Evolutionary conservation across 2,329 filamentous ascomycete species (phyloP), one percentile per base, ranked within the genome.

Genomic region (Aspergillus neoniger): DNA sequence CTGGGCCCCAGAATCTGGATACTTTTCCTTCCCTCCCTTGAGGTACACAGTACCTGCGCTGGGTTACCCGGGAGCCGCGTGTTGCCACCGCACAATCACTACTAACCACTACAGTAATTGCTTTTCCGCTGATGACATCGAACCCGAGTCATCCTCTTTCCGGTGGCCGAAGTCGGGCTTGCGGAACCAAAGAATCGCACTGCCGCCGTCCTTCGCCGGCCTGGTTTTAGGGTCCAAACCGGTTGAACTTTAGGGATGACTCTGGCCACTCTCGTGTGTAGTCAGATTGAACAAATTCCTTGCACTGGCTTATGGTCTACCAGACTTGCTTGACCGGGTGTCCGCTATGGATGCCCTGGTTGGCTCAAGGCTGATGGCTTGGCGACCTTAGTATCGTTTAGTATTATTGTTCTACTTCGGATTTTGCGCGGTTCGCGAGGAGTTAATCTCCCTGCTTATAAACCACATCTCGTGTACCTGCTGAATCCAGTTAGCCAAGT

Each of bases 361-460:
- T 56, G 59, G 59, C 41, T 55, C 51, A n/a, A 25, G 47, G 44
- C 3, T 2, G 7, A 30, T 15, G 25, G 9, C 47, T 50, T 30
- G 47, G 47, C 47, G 25, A 50, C 41, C 32, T 36, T 38, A 19
- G 19, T 36, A 23, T 23, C 25, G 36, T 25, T 28, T 30, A n/a
- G 43, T 30, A 17, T 25, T 8, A 30, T 28, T 25, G 47, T 50
- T 56, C 36, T 17, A 43, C 54, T 17, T 53, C 38, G 17, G 48
- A 14, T 55, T 62, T 65, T 51, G 49, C 64, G 64, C 63, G 63
- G 57, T 60, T 64, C 52, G 59, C 62, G 63, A 61, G 49, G 14
- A 54, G 43, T 59, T 48, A 52, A 56, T 52, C 47, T 50, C 38
- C 47, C 47, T 52, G 50, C 38, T 55, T 55, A 44, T 44, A 23